Percentiles rank a stretch among this genome's conserved stretches.
These are phyloP conservation scores for Cucurbita argyrosperma DNA, from an alignment of 306 rosid genomes.

Conservation along the genomic window DNA sequence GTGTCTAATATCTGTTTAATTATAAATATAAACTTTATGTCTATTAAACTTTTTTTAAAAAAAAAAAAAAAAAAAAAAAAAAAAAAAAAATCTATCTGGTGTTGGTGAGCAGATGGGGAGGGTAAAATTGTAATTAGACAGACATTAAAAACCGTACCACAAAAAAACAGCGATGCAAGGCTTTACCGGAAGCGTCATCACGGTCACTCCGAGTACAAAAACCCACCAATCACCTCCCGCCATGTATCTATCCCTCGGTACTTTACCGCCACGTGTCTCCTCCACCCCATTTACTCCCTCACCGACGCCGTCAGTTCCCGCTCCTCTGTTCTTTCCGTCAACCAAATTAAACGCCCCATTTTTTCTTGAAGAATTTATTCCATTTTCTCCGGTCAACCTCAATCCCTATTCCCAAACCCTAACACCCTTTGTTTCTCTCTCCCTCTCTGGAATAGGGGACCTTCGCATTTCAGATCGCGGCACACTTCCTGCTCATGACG, in stretches of 20 bases:
- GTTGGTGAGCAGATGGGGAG: not conserved
- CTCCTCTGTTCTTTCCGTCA: constrained; percentile 45
- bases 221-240: constrained; percentile 16
- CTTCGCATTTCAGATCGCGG: constrained; percentile 15
- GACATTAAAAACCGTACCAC: not conserved
- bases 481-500: not conserved
- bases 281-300: constrained; percentile 9
- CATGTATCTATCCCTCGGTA: not conserved
- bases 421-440: constrained; percentile 2
- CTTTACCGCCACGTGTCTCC: constrained; percentile 26
- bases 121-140: constrained; percentile 14
- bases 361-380: not conserved
- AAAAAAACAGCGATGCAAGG: constrained; percentile 16
- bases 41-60: no score
- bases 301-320: constrained; percentile 39
- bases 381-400: constrained; percentile 36
- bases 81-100: no score
- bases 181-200: constrained; percentile 27
- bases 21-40: no score
- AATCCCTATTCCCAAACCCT: constrained; percentile 23
- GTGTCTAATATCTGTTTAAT: no score
- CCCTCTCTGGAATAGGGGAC: not conserved
- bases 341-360: constrained; percentile 12
- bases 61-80: no score
- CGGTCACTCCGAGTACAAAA: constrained; percentile 39